Evolutionary conservation across 1,284 basidiomycete genomes (phyloP), one percentile per base, ranked within the genome.

Genomic region (Marasmius fiardii): DNA sequence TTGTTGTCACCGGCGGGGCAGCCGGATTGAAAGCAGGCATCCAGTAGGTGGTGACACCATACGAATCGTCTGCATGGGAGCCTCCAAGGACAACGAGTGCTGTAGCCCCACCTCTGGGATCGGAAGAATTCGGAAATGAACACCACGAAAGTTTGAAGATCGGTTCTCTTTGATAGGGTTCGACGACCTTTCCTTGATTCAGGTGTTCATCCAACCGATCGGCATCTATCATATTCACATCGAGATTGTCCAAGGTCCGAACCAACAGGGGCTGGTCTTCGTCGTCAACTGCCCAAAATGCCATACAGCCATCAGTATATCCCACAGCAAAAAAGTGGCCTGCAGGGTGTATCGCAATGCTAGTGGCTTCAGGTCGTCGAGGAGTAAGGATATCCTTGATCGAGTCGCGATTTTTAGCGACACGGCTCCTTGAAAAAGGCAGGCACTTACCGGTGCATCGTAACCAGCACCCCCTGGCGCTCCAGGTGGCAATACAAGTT

Each of bases 61-160:
- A 74, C 6, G 80, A 71, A 49, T 89, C 82, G 39, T 74, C 75
- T 1, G 72, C 65, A 24, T 76, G 68, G 41, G 86, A 75, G 1
- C 94, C 94, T 16, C 94, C 94, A 14, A 98, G 77, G 6, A 96
- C 77, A 0, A 90, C 79, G 11, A 98, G 71, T 1, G 84, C 75
- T 0, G 90, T 92, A 45, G 85, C 81, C 3, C 88, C 88, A 34
- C 83, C 81, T 54, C 82, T 75, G 14, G 82, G 78, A 69, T 86
- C 84, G 3, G 75, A 67, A 3, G 82, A 80, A 61, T 87, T 83
- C 0, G 85, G 75, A 68, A 88, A 92, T 1, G 81, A 79, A 53
- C 86, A 88, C 95, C 95, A 97, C 0, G 88, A 75, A 4, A 97
- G 76, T 68, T 93, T 94, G 79, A 92, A 95, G 44, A 98, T 86